Evolutionary conservation across 139 green algal species (phyloP), one percentile per base, ranked within the genome.

Genomic region (Ettlia oleoabundans): DNA sequence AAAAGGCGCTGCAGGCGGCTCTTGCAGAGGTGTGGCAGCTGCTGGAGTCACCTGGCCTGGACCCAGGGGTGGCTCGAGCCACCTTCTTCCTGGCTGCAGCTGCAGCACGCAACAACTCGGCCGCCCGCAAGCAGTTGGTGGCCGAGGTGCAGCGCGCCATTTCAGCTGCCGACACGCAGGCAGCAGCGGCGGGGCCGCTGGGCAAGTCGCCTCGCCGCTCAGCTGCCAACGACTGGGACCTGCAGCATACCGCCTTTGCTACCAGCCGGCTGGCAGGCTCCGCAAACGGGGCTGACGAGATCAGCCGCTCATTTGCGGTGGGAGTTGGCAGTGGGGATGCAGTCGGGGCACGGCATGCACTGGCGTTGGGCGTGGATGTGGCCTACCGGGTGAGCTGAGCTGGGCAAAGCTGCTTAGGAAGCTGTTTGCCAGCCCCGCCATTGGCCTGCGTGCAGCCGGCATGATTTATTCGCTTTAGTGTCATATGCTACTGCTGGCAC

Each of bases 271-370:
- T 80, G 41, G 71, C 26, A 8, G 84, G 71, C 62, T 21, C 33
- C 19, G 58, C 80, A 32, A 80, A 47, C 13, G 71, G 78, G 3
- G 26, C 47, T 0, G 64, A 82, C 65, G 62, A 76, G 4, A 41
- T 88, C 32, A 69, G 55, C 33, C 58, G 62, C 35, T 68, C 84
- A 0, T 78, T 73, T 78, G 85, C 85, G 38, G 64, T 72, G 37
- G 89, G 86, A 15, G 84, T 94, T 38, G 81, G 84, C 70, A 92
- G 85, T 70, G 71, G 80, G 24, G 93, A 96, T 72, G 62, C 90
- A 0, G 63, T 93, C 53, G 93, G 91, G 32, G 91, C 91, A 19
- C 81, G 93, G 21, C 93, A 96, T 76, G 90, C 93, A 19, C 71
- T 96, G 58, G 93, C 92, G 0, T 70, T 96, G 70, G 91, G 87